Conservation (phyloP, 768 basidiomycete species). For the Coprinopsis sp. region DNA sequence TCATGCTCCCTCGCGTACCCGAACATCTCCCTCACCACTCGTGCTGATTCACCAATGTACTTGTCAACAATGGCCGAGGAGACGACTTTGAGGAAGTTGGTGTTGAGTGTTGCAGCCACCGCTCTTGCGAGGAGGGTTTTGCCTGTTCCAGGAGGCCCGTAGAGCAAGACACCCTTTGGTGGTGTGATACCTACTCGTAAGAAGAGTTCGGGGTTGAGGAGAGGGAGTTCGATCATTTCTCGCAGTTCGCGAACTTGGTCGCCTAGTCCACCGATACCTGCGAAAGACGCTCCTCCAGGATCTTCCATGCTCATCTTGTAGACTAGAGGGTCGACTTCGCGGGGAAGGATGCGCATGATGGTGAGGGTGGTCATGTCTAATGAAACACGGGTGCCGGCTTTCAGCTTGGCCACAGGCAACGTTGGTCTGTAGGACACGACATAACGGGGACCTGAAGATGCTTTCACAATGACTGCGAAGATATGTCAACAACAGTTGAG, state of each 20-base stretch:
- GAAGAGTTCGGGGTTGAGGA: slow-evolving; percentile 93
- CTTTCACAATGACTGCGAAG: slow-evolving; percentile 88
- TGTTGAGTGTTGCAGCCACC: slow-evolving; percentile 90
- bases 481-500: slow-evolving; percentile 1
- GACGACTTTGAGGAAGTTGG: slow-evolving; percentile 98
- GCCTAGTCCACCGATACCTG: slow-evolving; percentile 91
- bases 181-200: slow-evolving; percentile 93
- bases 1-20: slow-evolving; percentile 97
- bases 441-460: slow-evolving; percentile 96
- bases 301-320: slow-evolving; percentile 99
- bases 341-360: slow-evolving; percentile 96
- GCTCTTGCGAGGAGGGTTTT: slow-evolving; percentile 94
- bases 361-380: slow-evolving; percentile 99
- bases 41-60: slow-evolving; percentile 97
- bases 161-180: slow-evolving; percentile 93
- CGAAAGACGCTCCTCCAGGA: slow-evolving; percentile 91
- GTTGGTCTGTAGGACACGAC: slow-evolving; percentile 96
- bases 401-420: slow-evolving; percentile 87
- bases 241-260: slow-evolving; percentile 97
- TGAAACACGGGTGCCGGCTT: slow-evolving; percentile 90
- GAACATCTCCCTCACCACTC: slow-evolving; percentile 98
- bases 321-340: slow-evolving; percentile 96
- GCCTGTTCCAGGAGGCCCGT: slow-evolving; percentile 95
- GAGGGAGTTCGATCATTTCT: slow-evolving; percentile 96
- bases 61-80: slow-evolving; percentile 98